Conservation (phyloP, 306 rosid species). For the Alnus rubra region DNA sequence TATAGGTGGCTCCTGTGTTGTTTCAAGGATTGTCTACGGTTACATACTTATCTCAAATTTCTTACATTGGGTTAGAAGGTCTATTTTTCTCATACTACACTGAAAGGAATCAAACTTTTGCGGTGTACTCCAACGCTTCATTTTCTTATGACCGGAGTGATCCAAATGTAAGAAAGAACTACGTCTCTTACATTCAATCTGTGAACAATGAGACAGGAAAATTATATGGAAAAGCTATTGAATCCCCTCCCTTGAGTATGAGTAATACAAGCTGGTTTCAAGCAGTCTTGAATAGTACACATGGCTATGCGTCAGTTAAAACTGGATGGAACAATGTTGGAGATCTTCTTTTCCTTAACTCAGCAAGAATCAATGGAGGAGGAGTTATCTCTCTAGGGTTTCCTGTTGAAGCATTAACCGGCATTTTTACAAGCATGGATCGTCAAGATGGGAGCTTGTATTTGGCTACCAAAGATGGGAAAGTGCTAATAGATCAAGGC, state of each 20-base stretch:
- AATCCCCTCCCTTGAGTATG: slow-evolving; percentile 11
- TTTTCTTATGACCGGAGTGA: not conserved
- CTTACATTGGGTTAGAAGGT: slow-evolving; percentile 51
- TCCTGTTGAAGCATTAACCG: slow-evolving; percentile 21
- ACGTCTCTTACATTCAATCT: slow-evolving; percentile 29
- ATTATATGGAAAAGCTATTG: slow-evolving; percentile 39
- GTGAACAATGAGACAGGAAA: slow-evolving; percentile 43
- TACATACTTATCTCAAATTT: slow-evolving; percentile 48
- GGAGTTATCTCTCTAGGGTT: slow-evolving; percentile 48
- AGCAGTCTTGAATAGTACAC: slow-evolving; percentile 24
- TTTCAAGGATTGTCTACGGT: slow-evolving; percentile 46
- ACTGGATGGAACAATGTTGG: slow-evolving; percentile 32
- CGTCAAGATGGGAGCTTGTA: slow-evolving; percentile 32
- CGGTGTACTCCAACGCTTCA: slow-evolving; percentile 52
- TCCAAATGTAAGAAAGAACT: slow-evolving; percentile 6
- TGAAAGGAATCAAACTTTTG: slow-evolving; percentile 34
- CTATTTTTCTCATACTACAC: slow-evolving; percentile 46
- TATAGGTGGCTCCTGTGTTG: slow-evolving; percentile 52
- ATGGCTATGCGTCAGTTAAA: slow-evolving; percentile 40
- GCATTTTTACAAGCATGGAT: slow-evolving; percentile 22
- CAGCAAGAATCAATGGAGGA: slow-evolving; percentile 34
- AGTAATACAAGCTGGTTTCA: slow-evolving; percentile 31
- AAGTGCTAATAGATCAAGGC: slow-evolving; percentile 35
- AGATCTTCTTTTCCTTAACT: slow-evolving; percentile 36
- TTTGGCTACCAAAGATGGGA: slow-evolving; percentile 49